Evolutionary conservation across 1,139 yeast species (phyloP), one percentile per base, ranked within the genome.

Genomic region (Debaryomycetaceae sp.): DNA sequence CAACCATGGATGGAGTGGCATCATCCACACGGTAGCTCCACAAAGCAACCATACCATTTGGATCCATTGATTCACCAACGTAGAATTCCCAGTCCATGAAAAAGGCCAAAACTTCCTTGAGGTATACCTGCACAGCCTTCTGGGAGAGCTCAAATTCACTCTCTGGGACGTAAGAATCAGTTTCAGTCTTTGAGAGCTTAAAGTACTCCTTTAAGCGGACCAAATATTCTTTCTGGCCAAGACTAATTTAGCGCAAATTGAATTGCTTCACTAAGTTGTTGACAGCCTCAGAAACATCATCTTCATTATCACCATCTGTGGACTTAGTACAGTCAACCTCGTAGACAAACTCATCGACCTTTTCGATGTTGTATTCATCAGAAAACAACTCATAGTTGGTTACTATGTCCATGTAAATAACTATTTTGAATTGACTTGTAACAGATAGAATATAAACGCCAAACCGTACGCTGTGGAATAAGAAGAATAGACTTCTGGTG

Each of bases 1-100:
- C 83, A 59, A 91, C 89, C 67, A 93, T 95, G 80, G 68, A 95
- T 67, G 99, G 99, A 59, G 99, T 93, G 63, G 84, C 79, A 80
- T 99, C 99, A 69, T 93, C 98, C 80, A 93, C 99, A 80, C 99
- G 95, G 90, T 93, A 93, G 95, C 95, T 93, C 78, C 93, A 87
- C 74, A 93, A 84, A 60, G 89, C 91, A 68, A 93, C 77, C 99
- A 93, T 93, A 64, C 87, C 97, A 74, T 93, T 98, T 72, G 98
- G 97, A 84, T 95, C 97, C 99, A 93, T 95, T 67, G 96, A 87
- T 81, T 93, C 98, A 81, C 99, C 99, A 60, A 97, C 91, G 90
- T 76, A 93, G 83, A 93, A 93, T 69, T 93, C 99, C 95, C 95
- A 93, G 83, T 93, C 99, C 71, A 84, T 85, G 93, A 93, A 93